phyloP scores from a whole-genome alignment of 345 rosid species.

The Brassica incana region DNA sequence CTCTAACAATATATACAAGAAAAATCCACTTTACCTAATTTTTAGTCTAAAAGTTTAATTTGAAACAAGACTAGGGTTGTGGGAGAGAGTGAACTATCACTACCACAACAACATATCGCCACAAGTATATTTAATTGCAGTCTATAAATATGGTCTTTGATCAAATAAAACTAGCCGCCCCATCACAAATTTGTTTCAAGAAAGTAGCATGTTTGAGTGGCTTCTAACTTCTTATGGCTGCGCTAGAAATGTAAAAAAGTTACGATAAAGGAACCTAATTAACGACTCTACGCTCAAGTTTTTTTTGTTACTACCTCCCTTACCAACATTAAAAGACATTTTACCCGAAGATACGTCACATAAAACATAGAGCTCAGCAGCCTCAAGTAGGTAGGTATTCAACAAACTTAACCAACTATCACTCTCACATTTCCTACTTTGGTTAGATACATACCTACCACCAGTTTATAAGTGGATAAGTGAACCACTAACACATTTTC shows the following conservation, averaged over 20 bases:
- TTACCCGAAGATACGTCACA: neutral
- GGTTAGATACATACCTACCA: slow-evolving; percentile 13
- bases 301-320: neutral
- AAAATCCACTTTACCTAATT: slow-evolving; percentile 9
- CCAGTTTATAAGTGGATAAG: slow-evolving; percentile 9
- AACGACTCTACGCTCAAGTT: slow-evolving; percentile 1
- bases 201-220: slow-evolving; percentile 17
- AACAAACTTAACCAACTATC: slow-evolving; percentile 19
- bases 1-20: slow-evolving; percentile 1
- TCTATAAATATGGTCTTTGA: neutral
- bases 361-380: slow-evolving; percentile 13
- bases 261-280: neutral
- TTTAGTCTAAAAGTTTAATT: slow-evolving; percentile 1
- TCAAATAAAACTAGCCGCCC: neutral
- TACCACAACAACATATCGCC: slow-evolving; percentile 1
- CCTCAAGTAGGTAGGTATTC: slow-evolving; percentile 14
- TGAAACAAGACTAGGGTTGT: slow-evolving; percentile 1
- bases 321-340: neutral
- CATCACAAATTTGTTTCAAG: slow-evolving; percentile 22
- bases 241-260: neutral
- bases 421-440: slow-evolving; percentile 10
- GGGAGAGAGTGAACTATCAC: neutral
- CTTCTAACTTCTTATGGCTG: slow-evolving; percentile 6
- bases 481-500: slow-evolving; percentile 14
- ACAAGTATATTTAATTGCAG: slow-evolving; percentile 10